A percentile compares a stretch with the other conserved stretches of the same genome.
phyloP scores from a whole-genome alignment of 2,329 filamentous ascomycete genomes.

The Aspergillus vadensis region DNA sequence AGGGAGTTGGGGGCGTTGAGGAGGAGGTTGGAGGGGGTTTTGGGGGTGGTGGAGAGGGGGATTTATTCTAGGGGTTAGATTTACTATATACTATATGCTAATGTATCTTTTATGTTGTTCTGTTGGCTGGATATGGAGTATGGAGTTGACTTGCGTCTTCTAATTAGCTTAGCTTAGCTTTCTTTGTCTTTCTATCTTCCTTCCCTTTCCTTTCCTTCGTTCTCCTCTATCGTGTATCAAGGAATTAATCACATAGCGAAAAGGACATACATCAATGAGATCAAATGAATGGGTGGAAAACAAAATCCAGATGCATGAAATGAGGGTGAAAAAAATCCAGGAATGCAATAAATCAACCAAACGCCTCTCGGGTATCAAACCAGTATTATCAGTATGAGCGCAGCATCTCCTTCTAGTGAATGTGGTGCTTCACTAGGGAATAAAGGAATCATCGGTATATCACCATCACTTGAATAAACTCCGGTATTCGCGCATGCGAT shows the following conservation, averaged over 20 bases:
- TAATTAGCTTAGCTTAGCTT: constrained; percentile 1
- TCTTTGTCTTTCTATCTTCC: too few species aligned
- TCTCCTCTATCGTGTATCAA: constrained; percentile 15
- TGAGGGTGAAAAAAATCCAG: neutral
- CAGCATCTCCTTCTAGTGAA: neutral
- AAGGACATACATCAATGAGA: neutral
- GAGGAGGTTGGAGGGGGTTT: constrained; percentile 45
- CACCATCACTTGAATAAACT: constrained; percentile 55
- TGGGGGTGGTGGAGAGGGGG: constrained; percentile 43
- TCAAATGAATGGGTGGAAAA: neutral
- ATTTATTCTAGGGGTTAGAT: constrained; percentile 27
- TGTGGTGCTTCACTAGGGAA: too few species aligned
- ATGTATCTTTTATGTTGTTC: constrained; percentile 7
- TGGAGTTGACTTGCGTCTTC: constrained; percentile 17
- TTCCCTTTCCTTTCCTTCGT: neutral
- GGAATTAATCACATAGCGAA: too few species aligned
- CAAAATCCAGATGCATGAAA: neutral
- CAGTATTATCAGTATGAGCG: neutral
- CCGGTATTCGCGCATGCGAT: constrained; percentile 63
- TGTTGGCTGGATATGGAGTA: neutral
- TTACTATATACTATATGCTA: too few species aligned
- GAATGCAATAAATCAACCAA: neutral
- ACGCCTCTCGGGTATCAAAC: constrained; percentile 5
- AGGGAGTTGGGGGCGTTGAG: constrained; percentile 46
- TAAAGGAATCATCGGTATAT: constrained; percentile 6